phyloP scores from a whole-genome alignment of 192 early-diverging fungal species.

The Entomortierella beljakovae region DNA sequence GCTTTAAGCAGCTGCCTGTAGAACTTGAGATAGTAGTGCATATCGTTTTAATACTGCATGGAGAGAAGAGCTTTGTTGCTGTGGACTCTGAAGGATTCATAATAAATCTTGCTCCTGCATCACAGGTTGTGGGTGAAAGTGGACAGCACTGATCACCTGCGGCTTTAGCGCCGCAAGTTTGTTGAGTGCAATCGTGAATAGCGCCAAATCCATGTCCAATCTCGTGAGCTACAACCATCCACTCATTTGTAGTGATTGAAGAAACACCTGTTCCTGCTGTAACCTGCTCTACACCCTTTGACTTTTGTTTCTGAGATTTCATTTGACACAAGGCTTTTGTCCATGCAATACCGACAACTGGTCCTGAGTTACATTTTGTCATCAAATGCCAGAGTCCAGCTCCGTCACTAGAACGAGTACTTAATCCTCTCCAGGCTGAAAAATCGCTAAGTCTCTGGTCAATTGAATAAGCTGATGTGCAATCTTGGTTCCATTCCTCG shows the following conservation, averaged over 20 bases:
- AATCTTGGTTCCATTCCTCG: conserved; percentile 82
- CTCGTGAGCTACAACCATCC: conserved; percentile 96
- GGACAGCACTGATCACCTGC: conserved; percentile 72
- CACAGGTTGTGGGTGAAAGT: conserved; percentile 72
- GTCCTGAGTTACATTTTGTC: conserved; percentile 84
- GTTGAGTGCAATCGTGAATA: conserved; percentile 84
- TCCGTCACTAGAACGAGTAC: conserved; percentile 69
- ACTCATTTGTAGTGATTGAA: conserved; percentile 85
- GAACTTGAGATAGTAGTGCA: conserved; percentile 44
- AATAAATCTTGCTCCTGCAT: conserved; percentile 72
- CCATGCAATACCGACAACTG: conserved; percentile 92
- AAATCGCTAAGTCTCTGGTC: conserved; percentile 86
- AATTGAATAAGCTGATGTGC: conserved; percentile 75
- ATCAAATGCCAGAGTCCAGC: conserved; percentile 94
- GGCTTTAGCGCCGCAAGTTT: conserved; percentile 69
- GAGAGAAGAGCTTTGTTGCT: conserved; percentile 72
- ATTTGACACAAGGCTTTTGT: conserved; percentile 76
- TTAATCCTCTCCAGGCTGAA: conserved; percentile 83
- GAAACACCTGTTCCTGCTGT: conserved; percentile 89
- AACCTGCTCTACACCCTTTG: conserved; percentile 60
- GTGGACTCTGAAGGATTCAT: conserved; percentile 84
- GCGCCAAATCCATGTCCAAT: conserved; percentile 93
- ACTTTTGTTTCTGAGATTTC: conserved; percentile 59
- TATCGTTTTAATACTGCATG: conserved; percentile 70
- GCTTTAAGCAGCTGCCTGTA: conserved; percentile 32